phyloP scores from a whole-genome alignment of 768 basidiomycete species.

The Cystofilobasidium bisporidii region DNA sequence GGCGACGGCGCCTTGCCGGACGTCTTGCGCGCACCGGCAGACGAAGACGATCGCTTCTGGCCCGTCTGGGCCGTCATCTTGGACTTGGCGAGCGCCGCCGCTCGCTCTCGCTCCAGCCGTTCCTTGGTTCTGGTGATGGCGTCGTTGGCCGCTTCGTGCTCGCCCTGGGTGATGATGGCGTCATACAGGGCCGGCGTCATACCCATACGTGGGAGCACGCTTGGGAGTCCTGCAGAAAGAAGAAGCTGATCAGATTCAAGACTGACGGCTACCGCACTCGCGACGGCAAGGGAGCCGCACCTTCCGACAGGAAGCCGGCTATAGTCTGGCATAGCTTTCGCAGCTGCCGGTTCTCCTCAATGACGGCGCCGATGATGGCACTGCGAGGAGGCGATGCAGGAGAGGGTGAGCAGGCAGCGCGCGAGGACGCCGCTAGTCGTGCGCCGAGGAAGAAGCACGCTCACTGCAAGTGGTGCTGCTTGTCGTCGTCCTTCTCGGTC shows the following conservation, averaged over 20 bases:
- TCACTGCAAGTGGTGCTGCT: not conserved
- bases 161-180: constrained; percentile 1
- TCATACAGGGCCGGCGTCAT: not conserved
- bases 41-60: too few species aligned
- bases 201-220: not conserved
- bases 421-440: not conserved
- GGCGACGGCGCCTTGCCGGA: not conserved
- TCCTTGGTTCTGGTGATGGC: not conserved
- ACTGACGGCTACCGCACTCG: too few species aligned
- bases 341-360: not conserved
- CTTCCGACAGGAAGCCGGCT: not conserved
- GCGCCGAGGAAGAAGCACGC: not conserved
- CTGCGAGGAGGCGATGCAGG: not conserved
- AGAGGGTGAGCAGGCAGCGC: not conserved
- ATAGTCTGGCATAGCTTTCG: not conserved
- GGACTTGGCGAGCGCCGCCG: not conserved
- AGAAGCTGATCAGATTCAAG: too few species aligned
- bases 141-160: constrained; percentile 1
- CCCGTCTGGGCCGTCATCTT: not conserved
- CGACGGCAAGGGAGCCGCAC: not conserved
- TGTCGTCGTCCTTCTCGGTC: not conserved
- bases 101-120: not conserved
- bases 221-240: not conserved
- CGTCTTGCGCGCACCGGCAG: too few species aligned
- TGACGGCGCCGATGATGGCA: not conserved